Percentiles rank a stretch among this genome's conserved stretches.
phyloP scores from a whole-genome alignment of 148 eudicot species.

The Vaccinium vitisidaea region DNA sequence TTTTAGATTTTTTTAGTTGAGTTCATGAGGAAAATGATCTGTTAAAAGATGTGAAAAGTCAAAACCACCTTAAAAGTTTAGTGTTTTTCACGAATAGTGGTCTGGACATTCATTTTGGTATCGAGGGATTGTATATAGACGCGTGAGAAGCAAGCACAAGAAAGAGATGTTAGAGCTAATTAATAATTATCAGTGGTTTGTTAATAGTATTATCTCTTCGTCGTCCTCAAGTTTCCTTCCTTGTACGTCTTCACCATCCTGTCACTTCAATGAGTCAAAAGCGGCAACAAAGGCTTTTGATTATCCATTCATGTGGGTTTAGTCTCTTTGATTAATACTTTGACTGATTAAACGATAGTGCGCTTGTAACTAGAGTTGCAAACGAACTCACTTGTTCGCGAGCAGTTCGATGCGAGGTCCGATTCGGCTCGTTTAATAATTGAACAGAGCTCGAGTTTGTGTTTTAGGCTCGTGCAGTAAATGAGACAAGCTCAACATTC shows the following conservation, averaged over 20 bases:
- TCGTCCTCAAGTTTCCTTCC: not conserved
- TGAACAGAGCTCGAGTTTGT: too few species aligned
- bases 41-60: too few species aligned
- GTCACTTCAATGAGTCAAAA: not conserved
- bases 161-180: not conserved
- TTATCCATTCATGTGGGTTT: not conserved
- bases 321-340: not conserved
- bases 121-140: not conserved
- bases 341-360: not conserved
- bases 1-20: too few species aligned
- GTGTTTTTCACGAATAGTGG: too few species aligned
- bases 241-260: not conserved
- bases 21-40: too few species aligned
- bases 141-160: not conserved
- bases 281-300: not conserved
- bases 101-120: too few species aligned
- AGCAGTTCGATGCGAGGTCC: too few species aligned
- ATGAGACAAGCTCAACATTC: too few species aligned
- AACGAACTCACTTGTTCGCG: too few species aligned
- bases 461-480: too few species aligned
- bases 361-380: not conserved
- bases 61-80: too few species aligned
- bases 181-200: not conserved
- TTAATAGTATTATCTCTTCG: not conserved
- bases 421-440: too few species aligned